phyloP scores from a whole-genome alignment of 768 basidiomycete species.

The Leccinum obscurum region DNA sequence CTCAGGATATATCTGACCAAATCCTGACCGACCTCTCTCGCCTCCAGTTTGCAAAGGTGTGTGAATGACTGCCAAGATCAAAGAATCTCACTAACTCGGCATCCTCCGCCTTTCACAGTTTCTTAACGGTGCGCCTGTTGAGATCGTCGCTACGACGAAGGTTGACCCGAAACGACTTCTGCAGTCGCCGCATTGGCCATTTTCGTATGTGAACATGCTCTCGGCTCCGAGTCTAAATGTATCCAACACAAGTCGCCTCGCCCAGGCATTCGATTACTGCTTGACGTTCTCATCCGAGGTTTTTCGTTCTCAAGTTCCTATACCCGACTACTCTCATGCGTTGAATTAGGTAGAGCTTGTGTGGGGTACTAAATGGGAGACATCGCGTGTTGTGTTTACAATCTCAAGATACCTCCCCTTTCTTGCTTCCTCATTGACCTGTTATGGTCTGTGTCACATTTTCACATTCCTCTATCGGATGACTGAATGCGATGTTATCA shows the following conservation, averaged over 20 bases:
- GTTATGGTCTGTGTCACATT: constrained; percentile 16
- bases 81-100: background rate
- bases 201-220: constrained; percentile 13
- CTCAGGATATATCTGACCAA: constrained; percentile 1
- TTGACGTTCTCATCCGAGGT: constrained; percentile 27
- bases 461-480: background rate
- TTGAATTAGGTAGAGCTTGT: constrained; percentile 20
- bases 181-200: constrained; percentile 22
- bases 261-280: constrained; percentile 24
- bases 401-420: constrained; percentile 31
- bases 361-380: constrained; percentile 28
- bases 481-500: background rate
- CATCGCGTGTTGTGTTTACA: constrained; percentile 25
- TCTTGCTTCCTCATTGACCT: constrained; percentile 15
- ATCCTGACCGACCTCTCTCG: constrained; percentile 13
- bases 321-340: background rate
- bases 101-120: constrained; percentile 4
- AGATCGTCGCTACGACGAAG: background rate
- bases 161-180: background rate
- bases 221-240: background rate
- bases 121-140: constrained; percentile 18
- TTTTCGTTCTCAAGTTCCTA: background rate
- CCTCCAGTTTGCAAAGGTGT: constrained; percentile 25
- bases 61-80: background rate
- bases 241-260: background rate